phyloP scores from a whole-genome alignment of 2,329 filamentous ascomycete genomes.

The Tolypocladium tundrense region DNA sequence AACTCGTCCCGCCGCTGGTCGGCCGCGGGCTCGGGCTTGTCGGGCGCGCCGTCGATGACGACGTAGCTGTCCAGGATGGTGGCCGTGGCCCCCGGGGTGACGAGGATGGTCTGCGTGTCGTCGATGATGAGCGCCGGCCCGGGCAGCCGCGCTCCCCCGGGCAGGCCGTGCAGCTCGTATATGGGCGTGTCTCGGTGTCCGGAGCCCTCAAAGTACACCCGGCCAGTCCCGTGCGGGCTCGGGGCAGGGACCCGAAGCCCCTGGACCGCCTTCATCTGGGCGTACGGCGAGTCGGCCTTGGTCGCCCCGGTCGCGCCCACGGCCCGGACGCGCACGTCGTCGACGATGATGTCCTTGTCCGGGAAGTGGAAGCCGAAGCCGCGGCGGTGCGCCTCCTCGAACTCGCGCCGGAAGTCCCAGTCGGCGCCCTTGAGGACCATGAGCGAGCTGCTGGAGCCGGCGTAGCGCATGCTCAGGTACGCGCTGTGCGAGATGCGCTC shows the following conservation, averaged over 20 bases:
- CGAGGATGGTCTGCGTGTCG: constrained; percentile 63
- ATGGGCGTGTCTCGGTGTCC: constrained; percentile 15
- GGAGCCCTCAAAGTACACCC: constrained; percentile 10
- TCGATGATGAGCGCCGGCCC: constrained; percentile 49
- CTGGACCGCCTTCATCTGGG: constrained; percentile 9
- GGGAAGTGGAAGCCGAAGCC: constrained; percentile 61
- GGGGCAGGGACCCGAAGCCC: not conserved
- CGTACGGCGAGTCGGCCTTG: constrained; percentile 10
- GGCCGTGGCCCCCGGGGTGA: constrained; percentile 34
- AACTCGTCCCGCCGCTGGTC: constrained; percentile 6
- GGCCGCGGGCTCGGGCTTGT: constrained; percentile 1
- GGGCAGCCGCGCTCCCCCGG: constrained; percentile 5
- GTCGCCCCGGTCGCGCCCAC: constrained; percentile 14
- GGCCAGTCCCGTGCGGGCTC: constrained; percentile 7
- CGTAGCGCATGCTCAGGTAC: constrained; percentile 33
- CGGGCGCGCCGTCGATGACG: constrained; percentile 15
- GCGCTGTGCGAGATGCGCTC: constrained; percentile 29
- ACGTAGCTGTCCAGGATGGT: constrained; percentile 24
- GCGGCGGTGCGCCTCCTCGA: constrained; percentile 53
- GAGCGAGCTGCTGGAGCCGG: constrained; percentile 30
- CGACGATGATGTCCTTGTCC: constrained; percentile 28
- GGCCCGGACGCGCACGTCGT: constrained; percentile 30
- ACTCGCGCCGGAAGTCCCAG: constrained; percentile 12
- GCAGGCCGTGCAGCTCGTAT: constrained; percentile 12
- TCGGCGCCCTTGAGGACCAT: constrained; percentile 20